These are phyloP conservation scores for Solanum clarkiae DNA, from an alignment of 257 asterid species.

Conservation along the genomic window DNA sequence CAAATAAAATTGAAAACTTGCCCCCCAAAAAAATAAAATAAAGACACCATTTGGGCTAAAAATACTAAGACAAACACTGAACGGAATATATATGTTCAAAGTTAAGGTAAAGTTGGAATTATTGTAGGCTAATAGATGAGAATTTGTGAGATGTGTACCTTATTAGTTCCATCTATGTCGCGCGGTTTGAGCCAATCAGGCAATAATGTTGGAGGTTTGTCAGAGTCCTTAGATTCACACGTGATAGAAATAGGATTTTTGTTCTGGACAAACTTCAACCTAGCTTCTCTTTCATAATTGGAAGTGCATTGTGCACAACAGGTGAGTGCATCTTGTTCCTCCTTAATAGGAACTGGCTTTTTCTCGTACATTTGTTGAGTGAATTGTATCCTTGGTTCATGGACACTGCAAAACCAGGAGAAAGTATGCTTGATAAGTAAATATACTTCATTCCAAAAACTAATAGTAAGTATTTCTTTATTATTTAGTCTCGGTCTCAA, in stretches of 20 bases:
- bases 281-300: slow-evolving; percentile 56
- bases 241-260: slow-evolving; percentile 1
- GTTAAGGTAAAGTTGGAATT: background rate
- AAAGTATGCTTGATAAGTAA: background rate
- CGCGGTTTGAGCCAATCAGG: slow-evolving; percentile 66
- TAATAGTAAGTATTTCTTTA: background rate
- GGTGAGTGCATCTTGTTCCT: slow-evolving; percentile 32
- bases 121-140: background rate
- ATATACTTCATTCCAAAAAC: background rate
- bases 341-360: slow-evolving; percentile 20
- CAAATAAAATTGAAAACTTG: too few relatives aligned
- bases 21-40: too few relatives aligned
- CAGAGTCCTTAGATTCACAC: slow-evolving; percentile 11
- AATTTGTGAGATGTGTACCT: slow-evolving; percentile 25
- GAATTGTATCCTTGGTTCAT: slow-evolving; percentile 27
- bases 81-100: background rate
- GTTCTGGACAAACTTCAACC: slow-evolving; percentile 20
- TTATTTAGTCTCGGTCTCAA: background rate
- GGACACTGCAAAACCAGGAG: slow-evolving; percentile 22
- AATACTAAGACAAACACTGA: background rate
- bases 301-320: slow-evolving; percentile 67
- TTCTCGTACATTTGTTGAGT: slow-evolving; percentile 30
- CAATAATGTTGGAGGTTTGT: slow-evolving; percentile 31
- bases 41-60: too few relatives aligned
- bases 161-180: slow-evolving; percentile 15